Percentiles rank a stretch among this genome's conserved stretches.
These are phyloP conservation scores for Ephemerocybe angulata DNA, from an alignment of 768 basidiomycete species.

Conservation along the genomic window DNA sequence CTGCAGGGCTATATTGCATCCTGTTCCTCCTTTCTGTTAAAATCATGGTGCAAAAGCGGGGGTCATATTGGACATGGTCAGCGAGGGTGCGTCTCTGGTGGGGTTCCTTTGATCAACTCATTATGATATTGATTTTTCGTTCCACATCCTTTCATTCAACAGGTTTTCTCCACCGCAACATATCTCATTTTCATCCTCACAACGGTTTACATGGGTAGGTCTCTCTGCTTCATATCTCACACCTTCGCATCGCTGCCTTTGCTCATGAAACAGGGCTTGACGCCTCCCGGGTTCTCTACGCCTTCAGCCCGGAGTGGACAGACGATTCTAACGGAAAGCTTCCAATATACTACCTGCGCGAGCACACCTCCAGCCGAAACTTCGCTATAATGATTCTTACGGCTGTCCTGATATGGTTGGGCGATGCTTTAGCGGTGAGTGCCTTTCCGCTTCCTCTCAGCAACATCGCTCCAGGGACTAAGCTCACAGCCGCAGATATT, in stretches of 20 bases:
- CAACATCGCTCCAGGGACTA: background rate
- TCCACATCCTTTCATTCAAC: background rate
- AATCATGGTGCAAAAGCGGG: background rate
- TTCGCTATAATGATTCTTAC: background rate
- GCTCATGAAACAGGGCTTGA: background rate
- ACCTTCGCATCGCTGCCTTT: background rate
- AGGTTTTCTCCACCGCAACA: constrained; percentile 1
- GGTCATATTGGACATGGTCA: background rate
- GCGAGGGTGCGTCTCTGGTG: background rate
- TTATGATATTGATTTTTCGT: background rate
- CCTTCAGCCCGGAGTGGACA: background rate
- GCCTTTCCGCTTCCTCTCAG: background rate
- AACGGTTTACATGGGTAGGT: constrained; percentile 1
- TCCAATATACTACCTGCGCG: background rate
- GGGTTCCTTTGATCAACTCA: background rate
- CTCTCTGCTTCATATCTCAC: background rate
- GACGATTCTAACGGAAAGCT: background rate
- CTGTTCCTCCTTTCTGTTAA: background rate
- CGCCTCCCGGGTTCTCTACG: constrained; percentile 1
- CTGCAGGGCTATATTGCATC: background rate
- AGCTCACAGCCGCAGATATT: background rate
- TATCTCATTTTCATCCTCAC: background rate
- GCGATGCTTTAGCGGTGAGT: constrained; percentile 3
- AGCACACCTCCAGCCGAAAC: background rate
- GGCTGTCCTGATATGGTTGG: background rate